phyloP scores from a whole-genome alignment of 1,284 basidiomycete species.

The Ceratobasidium sp. region DNA sequence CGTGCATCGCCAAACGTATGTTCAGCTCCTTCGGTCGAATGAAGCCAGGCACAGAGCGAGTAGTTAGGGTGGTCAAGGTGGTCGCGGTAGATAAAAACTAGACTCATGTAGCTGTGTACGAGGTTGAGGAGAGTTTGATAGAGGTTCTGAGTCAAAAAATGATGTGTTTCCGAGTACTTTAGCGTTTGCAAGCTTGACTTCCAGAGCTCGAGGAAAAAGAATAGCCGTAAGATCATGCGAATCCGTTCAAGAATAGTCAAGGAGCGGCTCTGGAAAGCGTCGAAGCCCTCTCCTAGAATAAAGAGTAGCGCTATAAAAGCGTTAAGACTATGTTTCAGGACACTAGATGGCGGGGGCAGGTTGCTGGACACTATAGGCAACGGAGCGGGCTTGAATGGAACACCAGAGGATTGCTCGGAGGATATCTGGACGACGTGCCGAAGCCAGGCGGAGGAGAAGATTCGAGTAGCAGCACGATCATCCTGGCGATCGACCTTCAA shows the following conservation, averaged over 20 bases:
- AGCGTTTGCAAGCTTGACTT: constrained; percentile 52
- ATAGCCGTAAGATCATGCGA: constrained; percentile 56
- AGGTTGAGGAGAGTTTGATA: constrained; percentile 56
- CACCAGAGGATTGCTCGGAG: not conserved
- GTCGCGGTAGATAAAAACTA: constrained; percentile 59
- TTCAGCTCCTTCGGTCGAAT: constrained; percentile 58
- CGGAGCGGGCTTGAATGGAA: not conserved
- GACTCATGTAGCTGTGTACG: constrained; percentile 55
- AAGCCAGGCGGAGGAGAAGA: constrained; percentile 56
- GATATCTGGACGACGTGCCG: constrained; percentile 47
- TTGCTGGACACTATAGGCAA: not conserved
- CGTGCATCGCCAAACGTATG: constrained; percentile 58
- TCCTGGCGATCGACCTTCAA: constrained; percentile 60
- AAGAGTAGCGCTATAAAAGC: constrained; percentile 57
- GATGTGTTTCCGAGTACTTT: constrained; percentile 50
- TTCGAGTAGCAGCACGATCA: constrained; percentile 59
- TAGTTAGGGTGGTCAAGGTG: constrained; percentile 47
- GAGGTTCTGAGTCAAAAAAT: constrained; percentile 58
- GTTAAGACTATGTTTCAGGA: constrained; percentile 9
- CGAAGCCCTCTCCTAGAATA: constrained; percentile 58
- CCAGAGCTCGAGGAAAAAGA: constrained; percentile 60
- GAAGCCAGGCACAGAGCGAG: constrained; percentile 61
- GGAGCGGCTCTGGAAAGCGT: constrained; percentile 59
- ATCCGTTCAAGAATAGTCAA: constrained; percentile 57
- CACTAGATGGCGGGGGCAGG: not conserved